Evolutionary conservation across 164 flowering plant species (phyloP), one percentile per base, ranked within the genome.

Genomic region (Chimonanthus salicifolius): DNA sequence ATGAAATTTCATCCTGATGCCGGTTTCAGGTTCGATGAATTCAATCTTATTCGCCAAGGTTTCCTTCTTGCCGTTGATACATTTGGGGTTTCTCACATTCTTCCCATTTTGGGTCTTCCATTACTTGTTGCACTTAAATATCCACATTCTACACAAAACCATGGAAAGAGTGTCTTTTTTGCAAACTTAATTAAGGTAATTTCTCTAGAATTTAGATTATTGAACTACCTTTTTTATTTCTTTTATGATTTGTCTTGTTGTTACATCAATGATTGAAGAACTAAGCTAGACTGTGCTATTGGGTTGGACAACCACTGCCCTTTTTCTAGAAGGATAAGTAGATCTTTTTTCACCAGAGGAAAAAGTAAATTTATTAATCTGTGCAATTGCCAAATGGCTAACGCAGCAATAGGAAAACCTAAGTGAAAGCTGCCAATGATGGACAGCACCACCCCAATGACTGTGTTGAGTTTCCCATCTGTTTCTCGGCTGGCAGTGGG

Each of bases 11-110:
- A 65, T 6, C 60, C 45, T 43, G 47, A 44, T 16, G n/a, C 18
- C 67, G 69, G 49, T 51, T 79, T 80, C 88, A 95, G 98, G 84
- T 96, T 94, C 81, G 98, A 94, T 74, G 98, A 96, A 69, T 94
- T 96, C 75, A 75, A 86, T 75, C 88, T 94, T 64, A 68, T 88
- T 74, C 92, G 91, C 49, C 98, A 94, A 85, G 98, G 95, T 45
- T 74, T 87, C 77, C 90, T 96, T 75, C 92, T 94, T 11, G 76
- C 90, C n/a, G 87, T 94, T 21, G 99, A 94, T 5, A 94, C 98
- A 58, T 96, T 92, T 84, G 99, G 99, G 9, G 83, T 92, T 72
- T 92, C 98, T 68, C 90, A 80, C 80, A 82, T 96, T 72, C 85
- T 96, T 74, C 89, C 99, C 48, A 85, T 94, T 70, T 78, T 96